Base-by-base conservation (phyloP, 495 filamentous ascomycete genomes). In the Aspergillus leporis region DNA sequence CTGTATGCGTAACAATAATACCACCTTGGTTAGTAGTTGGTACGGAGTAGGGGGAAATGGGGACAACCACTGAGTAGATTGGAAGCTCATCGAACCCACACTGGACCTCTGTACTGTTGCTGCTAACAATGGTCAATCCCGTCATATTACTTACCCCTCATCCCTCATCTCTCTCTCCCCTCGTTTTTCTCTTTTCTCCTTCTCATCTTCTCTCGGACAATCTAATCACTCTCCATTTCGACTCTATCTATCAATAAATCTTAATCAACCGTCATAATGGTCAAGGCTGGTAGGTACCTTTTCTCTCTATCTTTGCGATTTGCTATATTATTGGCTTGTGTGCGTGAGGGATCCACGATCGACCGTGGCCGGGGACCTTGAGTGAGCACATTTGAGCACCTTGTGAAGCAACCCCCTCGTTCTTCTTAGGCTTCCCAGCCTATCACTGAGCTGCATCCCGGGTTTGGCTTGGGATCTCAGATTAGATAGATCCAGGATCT, bases 271-370 rank as follows among this genome's bases (percentile, higher is more conserved):
- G 71, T 81, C 87, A 93, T 83, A 84, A 96, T 96, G 91, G 91
- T 94, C 80, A 96, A 94, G 83, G 91, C 91, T 81, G 91, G 91
- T 96, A 83, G 72, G 91, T 85, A 61, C 34, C 48, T 41, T 47
- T 52, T 61, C 32, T 68, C 23, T 25, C 48, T 54, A 52, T 61
- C 18, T 47, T 38, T 55, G 3, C 41, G 47, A 51, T 60, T 53
- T 48, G 47, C 40, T 49, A 45, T 55, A 51, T 64, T 61, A 63
- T 69, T 70, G 67, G 65, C 36, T 62, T 51, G n/a, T 49, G 38
- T 22, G 38, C 40, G 47, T 45, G 49, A 51, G 28, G 65, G 66
- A 40, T 70, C 73, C 69, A 71, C 64, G 69, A 64, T 69, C 65
- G 63, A 67, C 68, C 65, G 64, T 63, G 64, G 66, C 62, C 55